Evolutionary conservation across 371 early-diverging fungal genomes (phyloP), one percentile per base, ranked within the genome.

Genomic region (Zopfochytrium polystomum): DNA sequence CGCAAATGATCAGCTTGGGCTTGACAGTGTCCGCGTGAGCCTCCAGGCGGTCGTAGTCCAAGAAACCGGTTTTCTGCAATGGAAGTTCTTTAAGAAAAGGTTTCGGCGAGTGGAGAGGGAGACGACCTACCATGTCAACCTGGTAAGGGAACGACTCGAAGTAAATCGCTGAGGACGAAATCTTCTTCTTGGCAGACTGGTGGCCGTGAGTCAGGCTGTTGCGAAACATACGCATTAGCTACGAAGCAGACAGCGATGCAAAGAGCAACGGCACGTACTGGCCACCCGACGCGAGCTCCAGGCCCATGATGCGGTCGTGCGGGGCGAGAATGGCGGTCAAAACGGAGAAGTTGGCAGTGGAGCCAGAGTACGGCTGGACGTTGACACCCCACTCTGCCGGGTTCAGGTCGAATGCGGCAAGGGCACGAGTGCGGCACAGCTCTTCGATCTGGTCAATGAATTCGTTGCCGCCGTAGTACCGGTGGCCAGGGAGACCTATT

Each of bases 401-500:
- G 70, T 89, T 85, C 35, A 99, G 80, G 56, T 82, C 70, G 79
- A 98, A 99, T 20, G 98, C 91, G 67, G 89, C 87, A 31, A 99
- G 83, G 46, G 99, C 99, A 68, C 99, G 89, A 71, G 88, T 75
- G 69, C 93, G 94, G 83, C 99, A 99, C 26, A 99, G 83, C 51
- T 76, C 78, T 80, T 99, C 99, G 42, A 97, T 87, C 77, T 79
- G 78, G 75, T 99, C 99, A 67, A 99, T 95, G 75, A 82, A 91
- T 77, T 97, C 94, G 76, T 98, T 99, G 60, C 99, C 99, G 63
- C 99, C 99, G 76, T 99, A 99, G 85, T 99, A 99, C 73, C 98
- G 88, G 48, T 92, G 93, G 35, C 95, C 95, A 22, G 96, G 96
- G 29, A 77, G 77, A 70, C 80, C 77, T 63, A 27, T 47, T 4